Base-by-base conservation (phyloP, 345 rosid genomes). In the sweet orange (Citrus sinensis) region DNA sequence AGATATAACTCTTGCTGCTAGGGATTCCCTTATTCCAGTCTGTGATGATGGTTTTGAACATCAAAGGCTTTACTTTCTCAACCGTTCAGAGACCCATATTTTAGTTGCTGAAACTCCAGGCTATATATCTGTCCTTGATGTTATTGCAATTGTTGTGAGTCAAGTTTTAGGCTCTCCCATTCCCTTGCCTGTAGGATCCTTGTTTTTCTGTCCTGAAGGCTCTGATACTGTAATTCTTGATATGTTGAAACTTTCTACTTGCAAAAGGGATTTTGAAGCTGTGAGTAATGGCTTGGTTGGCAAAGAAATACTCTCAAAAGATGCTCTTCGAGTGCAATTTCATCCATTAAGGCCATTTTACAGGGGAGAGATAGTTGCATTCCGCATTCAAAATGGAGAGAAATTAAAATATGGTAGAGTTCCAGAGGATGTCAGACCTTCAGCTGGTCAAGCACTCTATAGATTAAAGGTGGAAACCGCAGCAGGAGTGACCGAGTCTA, bases 311-410 rank as follows among this genome's bases (percentile, higher is more conserved):
- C 80, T 87, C 79, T 88, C 98, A 69, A 90, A 87, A 80, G 98
- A 93, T 86, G 97, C 95, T 77, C 85, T 86, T 78, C 97, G 87
- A 64, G 95, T 93, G 81, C 98, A 95, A 63, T 89, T 95, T 81
- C 97, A 93, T 75, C 98, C 98, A 2, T 75, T 92, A 86, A 90
- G 98, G 81, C 98, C 98, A 68, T 95, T 95, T 77, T 95, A 95
- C 84, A 90, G 81, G 77, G 98, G 95, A 80, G 98, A 94, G 84
- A 89, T 94, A 77, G 93, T 94, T 80, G 97, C 98, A 82, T 94
- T 97, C 95, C 87, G 93, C 79, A 78, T 79, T 51, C 90, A 92
- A 77, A 87, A 85, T 84, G 93, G 95, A 71, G 94, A 94, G 73
- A 94, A 90, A 84, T 86, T 93, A 87, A 92, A 88, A 89, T 94